These are phyloP conservation scores for Didymella pomorum DNA, from an alignment of 2,329 filamentous ascomycete genomes.

Conservation along the genomic window DNA sequence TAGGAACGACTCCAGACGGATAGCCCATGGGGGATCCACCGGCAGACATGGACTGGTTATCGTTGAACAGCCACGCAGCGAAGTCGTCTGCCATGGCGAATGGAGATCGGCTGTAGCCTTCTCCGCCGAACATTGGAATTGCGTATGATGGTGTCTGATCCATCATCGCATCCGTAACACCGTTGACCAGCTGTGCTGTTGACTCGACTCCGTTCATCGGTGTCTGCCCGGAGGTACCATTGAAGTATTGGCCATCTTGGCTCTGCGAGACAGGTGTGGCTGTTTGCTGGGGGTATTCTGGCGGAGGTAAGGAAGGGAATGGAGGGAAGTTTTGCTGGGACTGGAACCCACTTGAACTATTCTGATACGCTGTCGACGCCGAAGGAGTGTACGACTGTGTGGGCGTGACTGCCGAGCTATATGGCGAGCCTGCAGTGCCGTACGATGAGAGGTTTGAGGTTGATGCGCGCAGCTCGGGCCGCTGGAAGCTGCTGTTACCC, in stretches of 20 bases:
- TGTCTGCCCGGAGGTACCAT: conserved; percentile 45
- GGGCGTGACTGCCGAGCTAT: conserved; percentile 49
- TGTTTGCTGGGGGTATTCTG: conserved; percentile 56
- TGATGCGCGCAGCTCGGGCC: conserved; percentile 48
- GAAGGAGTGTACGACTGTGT: conserved; percentile 58
- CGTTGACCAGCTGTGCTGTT: conserved; percentile 48
- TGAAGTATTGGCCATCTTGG: conserved; percentile 49
- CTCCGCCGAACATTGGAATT: conserved; percentile 86
- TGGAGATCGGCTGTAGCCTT: conserved; percentile 84
- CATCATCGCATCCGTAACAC: conserved; percentile 52
- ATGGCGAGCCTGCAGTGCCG: conserved; percentile 44
- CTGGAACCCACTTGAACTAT: conserved; percentile 59
- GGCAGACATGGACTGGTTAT: conserved; percentile 59
- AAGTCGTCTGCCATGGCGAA: conserved; percentile 90
- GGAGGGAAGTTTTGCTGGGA: conserved; percentile 68
- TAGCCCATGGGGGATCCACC: conserved; percentile 51
- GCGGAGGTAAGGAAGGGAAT: conserved; percentile 67
- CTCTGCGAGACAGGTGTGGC: conserved; percentile 49
- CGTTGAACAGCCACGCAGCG: conserved; percentile 83
- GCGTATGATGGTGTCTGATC: conserved; percentile 63
- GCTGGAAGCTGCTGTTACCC: conserved; percentile 44
- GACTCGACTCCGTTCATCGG: conserved; percentile 51
- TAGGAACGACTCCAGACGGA: conserved; percentile 43
- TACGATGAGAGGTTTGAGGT: conserved; percentile 48
- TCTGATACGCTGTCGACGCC: conserved; percentile 52